These are phyloP conservation scores for Neckera pumila DNA, from an alignment of 225 moss, liverwort and hornwort species.

Conservation along the genomic window DNA sequence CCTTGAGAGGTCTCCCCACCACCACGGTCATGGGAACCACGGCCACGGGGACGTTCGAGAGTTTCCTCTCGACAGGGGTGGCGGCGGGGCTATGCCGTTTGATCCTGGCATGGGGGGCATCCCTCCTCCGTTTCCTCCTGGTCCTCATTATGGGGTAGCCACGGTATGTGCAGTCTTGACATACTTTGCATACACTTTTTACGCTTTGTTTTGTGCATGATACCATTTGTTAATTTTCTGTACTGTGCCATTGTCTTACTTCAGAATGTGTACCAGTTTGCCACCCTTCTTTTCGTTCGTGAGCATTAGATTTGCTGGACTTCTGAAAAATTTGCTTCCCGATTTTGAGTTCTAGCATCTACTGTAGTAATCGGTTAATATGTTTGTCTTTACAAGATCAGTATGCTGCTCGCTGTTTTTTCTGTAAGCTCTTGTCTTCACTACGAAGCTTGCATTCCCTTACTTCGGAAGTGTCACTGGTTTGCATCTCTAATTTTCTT, in stretches of 20 bases:
- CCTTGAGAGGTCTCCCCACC: neutral
- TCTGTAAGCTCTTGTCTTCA: neutral
- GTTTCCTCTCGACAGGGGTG: neutral
- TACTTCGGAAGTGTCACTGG: neutral
- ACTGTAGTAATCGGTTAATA: neutral
- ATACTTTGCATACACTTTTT: neutral
- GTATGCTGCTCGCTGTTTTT: neutral
- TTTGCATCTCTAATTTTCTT: neutral
- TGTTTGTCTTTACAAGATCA: neutral
- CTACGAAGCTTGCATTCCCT: neutral
- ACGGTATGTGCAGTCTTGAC: neutral
- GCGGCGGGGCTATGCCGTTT: neutral
- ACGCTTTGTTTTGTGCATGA: neutral
- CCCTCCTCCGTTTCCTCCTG: slow-evolving; percentile 7
- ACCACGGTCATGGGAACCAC: neutral
- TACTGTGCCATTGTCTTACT: neutral
- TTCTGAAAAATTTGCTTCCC: neutral
- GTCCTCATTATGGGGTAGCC: slow-evolving; percentile 9
- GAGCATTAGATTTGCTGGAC: neutral
- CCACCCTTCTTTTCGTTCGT: neutral
- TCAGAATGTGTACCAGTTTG: neutral
- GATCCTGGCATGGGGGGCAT: slow-evolving; percentile 8
- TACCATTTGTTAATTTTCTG: neutral
- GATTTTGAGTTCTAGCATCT: neutral
- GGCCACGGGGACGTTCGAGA: neutral